These are phyloP conservation scores for Aspergillus unguis DNA, from an alignment of 2,329 filamentous ascomycete species.

Conservation along the genomic window DNA sequence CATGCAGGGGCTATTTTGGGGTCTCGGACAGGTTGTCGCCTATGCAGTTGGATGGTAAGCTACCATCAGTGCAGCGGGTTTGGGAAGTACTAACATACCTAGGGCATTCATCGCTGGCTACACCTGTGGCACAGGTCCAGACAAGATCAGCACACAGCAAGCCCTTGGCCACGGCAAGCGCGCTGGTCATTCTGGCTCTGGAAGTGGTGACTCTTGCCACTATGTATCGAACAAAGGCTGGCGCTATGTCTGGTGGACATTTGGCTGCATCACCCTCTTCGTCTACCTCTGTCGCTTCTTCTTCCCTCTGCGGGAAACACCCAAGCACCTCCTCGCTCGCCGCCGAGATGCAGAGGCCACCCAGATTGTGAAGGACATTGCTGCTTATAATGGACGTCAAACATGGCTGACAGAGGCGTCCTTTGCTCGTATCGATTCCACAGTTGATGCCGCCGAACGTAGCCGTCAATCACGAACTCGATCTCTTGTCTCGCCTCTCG, in stretches of 20 bases:
- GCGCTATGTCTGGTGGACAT: constrained; percentile 25
- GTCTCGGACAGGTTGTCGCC: constrained; percentile 17
- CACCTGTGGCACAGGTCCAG: constrained; percentile 23
- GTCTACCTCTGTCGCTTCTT: constrained; percentile 19
- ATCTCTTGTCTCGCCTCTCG: not conserved
- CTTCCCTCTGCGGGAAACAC: constrained; percentile 18
- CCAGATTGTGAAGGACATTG: constrained; percentile 21
- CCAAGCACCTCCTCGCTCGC: constrained; percentile 17
- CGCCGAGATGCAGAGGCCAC: constrained; percentile 19
- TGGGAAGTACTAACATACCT: not conserved
- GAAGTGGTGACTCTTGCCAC: constrained; percentile 13
- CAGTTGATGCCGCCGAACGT: not conserved
- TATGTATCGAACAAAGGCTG: constrained; percentile 23
- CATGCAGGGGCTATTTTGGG: constrained; percentile 19
- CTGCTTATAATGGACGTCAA: constrained; percentile 13
- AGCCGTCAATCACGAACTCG: not conserved
- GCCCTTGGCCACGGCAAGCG: constrained; percentile 8
- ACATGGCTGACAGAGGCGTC: constrained; percentile 20
- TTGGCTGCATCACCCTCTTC: constrained; percentile 21
- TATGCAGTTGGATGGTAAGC: constrained; percentile 19
- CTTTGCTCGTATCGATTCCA: constrained; percentile 21
- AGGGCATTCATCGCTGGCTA: constrained; percentile 22
- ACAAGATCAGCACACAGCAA: constrained; percentile 15
- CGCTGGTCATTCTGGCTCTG: not conserved
- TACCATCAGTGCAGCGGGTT: not conserved